A percentile compares a stretch with the other conserved stretches of the same genome.
Conservation (phyloP, 345 rosid genomes). For the Hibiscus trionum region DNA sequence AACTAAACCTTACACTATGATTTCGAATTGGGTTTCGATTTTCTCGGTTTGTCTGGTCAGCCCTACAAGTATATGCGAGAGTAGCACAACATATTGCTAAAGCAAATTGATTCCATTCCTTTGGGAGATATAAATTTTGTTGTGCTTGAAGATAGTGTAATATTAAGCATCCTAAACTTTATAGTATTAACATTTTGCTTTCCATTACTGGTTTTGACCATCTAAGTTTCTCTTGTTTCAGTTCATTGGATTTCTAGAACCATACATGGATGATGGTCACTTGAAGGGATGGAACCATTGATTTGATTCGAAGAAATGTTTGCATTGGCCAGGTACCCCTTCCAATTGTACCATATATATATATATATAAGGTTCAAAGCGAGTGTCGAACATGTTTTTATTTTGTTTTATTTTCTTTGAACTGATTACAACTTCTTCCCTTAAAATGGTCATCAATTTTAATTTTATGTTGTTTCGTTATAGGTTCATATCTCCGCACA, state of each 20-base stretch:
- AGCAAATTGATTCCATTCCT: not conserved
- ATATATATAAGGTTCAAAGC: too few species aligned
- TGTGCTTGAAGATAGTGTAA: not conserved
- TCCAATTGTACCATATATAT: not conserved
- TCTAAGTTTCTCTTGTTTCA: conserved; percentile 26
- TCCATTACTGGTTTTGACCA: conserved; percentile 11
- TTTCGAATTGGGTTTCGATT: not conserved
- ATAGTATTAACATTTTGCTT: not conserved
- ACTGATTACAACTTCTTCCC: not conserved
- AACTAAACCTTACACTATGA: too few species aligned
- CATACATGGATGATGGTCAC: conserved; percentile 65
- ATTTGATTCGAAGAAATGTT: not conserved
- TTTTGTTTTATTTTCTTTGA: not conserved
- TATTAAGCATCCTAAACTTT: not conserved
- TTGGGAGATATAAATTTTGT: not conserved
- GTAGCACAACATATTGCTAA: not conserved
- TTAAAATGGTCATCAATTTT: not conserved
- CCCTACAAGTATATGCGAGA: not conserved
- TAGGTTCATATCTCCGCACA: too few species aligned
- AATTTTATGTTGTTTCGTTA: not conserved
- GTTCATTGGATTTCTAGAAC: conserved; percentile 89
- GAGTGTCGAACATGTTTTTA: not conserved
- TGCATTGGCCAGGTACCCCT: conserved; percentile 3
- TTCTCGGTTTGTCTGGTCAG: not conserved
- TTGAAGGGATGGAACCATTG: conserved; percentile 62